These are phyloP conservation scores for Tuber microsphaerosporum DNA, from an alignment of 495 filamentous ascomycete species.

Conservation along the genomic window DNA sequence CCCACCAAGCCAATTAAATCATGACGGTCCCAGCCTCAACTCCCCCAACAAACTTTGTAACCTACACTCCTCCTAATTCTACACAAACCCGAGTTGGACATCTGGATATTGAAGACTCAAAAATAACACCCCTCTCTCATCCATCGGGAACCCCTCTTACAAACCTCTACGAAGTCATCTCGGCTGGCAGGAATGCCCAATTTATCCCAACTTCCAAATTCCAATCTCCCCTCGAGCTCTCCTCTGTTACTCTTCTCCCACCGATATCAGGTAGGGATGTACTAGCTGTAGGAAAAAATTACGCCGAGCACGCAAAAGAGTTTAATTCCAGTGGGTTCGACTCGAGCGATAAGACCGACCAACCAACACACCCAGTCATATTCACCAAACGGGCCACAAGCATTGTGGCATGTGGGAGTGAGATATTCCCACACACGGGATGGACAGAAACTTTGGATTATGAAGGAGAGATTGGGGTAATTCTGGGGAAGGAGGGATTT, in stretches of 20 bases:
- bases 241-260: constrained; percentile 45
- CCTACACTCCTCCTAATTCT: constrained; percentile 38
- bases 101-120: constrained; percentile 43
- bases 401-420: constrained; percentile 48
- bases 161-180: constrained; percentile 50
- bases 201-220: constrained; percentile 37
- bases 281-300: constrained; percentile 53
- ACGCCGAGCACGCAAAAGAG: constrained; percentile 50
- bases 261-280: constrained; percentile 51
- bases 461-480: constrained; percentile 54
- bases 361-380: constrained; percentile 48
- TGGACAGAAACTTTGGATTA: constrained; percentile 52
- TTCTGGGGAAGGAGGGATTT: constrained; percentile 50
- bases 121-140: constrained; percentile 49
- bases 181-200: constrained; percentile 41
- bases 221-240: constrained; percentile 43
- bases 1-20: background rate
- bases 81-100: constrained; percentile 47
- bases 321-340: constrained; percentile 52
- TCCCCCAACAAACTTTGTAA: constrained; percentile 42
- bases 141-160: constrained; percentile 48
- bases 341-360: constrained; percentile 48
- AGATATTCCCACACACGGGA: constrained; percentile 47
- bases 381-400: constrained; percentile 54
- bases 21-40: background rate